Percentiles rank a stretch among this genome's conserved stretches.
phyloP scores from a whole-genome alignment of 2,329 filamentous ascomycete genomes.

The Tolypocladium pustulatum region DNA sequence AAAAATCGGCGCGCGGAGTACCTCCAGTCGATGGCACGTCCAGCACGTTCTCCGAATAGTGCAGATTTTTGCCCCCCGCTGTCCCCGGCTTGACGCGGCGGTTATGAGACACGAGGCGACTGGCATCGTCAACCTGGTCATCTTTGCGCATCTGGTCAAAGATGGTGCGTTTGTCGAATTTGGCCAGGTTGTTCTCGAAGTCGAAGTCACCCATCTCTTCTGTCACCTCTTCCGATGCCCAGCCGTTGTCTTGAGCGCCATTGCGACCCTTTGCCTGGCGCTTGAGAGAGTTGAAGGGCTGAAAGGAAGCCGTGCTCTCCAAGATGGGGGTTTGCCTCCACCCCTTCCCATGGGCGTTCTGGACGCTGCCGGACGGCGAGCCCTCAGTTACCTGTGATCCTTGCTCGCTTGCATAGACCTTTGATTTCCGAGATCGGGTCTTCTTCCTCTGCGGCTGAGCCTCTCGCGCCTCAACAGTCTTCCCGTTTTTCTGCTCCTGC shows the following conservation, averaged over 20 bases:
- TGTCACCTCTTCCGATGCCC: slow-evolving; percentile 92
- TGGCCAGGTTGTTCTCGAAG: slow-evolving; percentile 78
- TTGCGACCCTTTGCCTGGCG: slow-evolving; percentile 38
- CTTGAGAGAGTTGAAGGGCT: slow-evolving; percentile 52
- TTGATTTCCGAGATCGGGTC: slow-evolving; percentile 19
- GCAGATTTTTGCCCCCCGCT: slow-evolving; percentile 77
- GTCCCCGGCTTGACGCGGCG: slow-evolving; percentile 58
- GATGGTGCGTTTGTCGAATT: slow-evolving; percentile 86
- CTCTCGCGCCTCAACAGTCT: slow-evolving; percentile 10
- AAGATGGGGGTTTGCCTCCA: slow-evolving; percentile 52
- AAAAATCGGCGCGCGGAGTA: slow-evolving; percentile 42
- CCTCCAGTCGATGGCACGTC: slow-evolving; percentile 38
- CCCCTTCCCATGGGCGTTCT: slow-evolving; percentile 36
- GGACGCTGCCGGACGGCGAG: slow-evolving; percentile 9
- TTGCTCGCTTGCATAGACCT: slow-evolving; percentile 15
- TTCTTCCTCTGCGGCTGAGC: slow-evolving; percentile 20
- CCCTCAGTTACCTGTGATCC: slow-evolving; percentile 13
- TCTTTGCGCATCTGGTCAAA: slow-evolving; percentile 89
- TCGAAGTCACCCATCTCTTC: slow-evolving; percentile 95
- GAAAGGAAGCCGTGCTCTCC: slow-evolving; percentile 50
- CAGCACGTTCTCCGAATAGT: slow-evolving; percentile 85
- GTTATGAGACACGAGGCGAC: slow-evolving; percentile 86
- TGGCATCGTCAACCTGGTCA: slow-evolving; percentile 79
- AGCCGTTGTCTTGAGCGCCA: slow-evolving; percentile 57
- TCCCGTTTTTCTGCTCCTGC: slow-evolving; percentile 8